Percentiles rank a stretch among this genome's conserved stretches.
Conservation (phyloP, 441 rosid genomes). For the Croton laevigatus region DNA sequence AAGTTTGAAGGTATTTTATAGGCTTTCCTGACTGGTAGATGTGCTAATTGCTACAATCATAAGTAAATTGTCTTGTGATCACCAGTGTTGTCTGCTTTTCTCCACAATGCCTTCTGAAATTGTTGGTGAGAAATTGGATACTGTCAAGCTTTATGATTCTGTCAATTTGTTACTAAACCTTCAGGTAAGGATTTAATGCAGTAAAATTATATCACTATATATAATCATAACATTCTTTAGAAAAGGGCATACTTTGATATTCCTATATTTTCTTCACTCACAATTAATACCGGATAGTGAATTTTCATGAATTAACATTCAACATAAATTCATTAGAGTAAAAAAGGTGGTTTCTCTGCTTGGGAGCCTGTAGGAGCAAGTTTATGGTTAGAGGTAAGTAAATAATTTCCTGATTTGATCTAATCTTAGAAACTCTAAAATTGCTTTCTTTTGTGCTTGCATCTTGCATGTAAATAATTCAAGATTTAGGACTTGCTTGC, state of each 20-base stretch:
- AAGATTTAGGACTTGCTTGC: too few species aligned
- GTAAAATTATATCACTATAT: too few species aligned
- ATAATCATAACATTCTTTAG: too few species aligned
- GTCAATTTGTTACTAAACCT: slow-evolving; percentile 39
- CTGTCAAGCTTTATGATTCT: slow-evolving; percentile 33
- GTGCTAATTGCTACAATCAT: not conserved
- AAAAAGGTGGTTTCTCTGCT: slow-evolving; percentile 36
- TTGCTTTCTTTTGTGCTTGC: too few species aligned
- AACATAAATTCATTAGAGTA: slow-evolving; percentile 23
- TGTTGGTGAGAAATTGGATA: slow-evolving; percentile 38
- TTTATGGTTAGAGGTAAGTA: slow-evolving; percentile 35
- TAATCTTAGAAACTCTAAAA: too few species aligned
- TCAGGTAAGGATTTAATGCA: slow-evolving; percentile 31
- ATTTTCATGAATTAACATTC: not conserved
- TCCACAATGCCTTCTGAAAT: slow-evolving; percentile 43
- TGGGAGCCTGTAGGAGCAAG: slow-evolving; percentile 41
- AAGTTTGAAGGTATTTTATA: slow-evolving; percentile 30
- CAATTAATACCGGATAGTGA: not conserved
- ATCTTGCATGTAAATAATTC: too few species aligned
- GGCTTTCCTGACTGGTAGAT: not conserved
- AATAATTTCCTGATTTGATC: not conserved
- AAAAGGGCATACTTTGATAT: too few species aligned
- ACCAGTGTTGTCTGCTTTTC: slow-evolving; percentile 36
- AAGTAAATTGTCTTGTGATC: not conserved
- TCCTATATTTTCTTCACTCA: not conserved